Base-by-base conservation (phyloP, 345 rosid species). In the Salix udensis region DNA sequence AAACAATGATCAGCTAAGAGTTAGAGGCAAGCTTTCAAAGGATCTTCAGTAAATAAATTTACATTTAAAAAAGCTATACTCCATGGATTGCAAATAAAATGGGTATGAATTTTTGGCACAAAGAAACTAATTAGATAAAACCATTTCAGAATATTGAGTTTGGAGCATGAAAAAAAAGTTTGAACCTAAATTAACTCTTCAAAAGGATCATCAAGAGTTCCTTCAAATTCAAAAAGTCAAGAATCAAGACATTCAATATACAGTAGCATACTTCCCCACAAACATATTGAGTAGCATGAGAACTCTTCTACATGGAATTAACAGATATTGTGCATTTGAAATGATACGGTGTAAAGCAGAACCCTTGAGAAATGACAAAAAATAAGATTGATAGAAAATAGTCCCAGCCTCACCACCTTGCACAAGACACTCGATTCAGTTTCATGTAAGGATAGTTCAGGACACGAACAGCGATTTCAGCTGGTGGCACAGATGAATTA, bases 351-450 rank as follows among this genome's bases (percentile, higher is more conserved):
- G 68, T 50, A 58, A 42, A 55, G 48, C 76, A 83, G 44, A 76
- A 24, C n/a, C 5, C 68, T 74, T 2, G 66, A 58, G 67, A 18
- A 65, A 87, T 53, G 37, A 52, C n/a, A 81, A 39, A 34, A 87
- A 88, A 74, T 26, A 76, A 30, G 31, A 10, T 39, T 79, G 52
- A 24, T 60, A 70, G 68, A 74, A 78, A 82, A 62, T 24, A 67
- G 73, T 68, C 74, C 85, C 93, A 85, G 91, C 97, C 98, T 94
- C 96, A 86, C 96, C 97, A 85, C 92, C 91, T 87, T 88, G 96
- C 72, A 92, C 90, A 44, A 91, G 16, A 4, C 67, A 77, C 10
- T 60, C 66, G 89, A 79, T 92, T 96, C 62, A 94, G 80, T 82
- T 84, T 91, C 79, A 77, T 83, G 86, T 88, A 91, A 79, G 92